Percentiles rank a stretch among this genome's conserved stretches.
Evolutionary conservation across 2,329 filamentous ascomycete species (phyloP).

Genomic region (Chrysoporthe austroafricana): DNA sequence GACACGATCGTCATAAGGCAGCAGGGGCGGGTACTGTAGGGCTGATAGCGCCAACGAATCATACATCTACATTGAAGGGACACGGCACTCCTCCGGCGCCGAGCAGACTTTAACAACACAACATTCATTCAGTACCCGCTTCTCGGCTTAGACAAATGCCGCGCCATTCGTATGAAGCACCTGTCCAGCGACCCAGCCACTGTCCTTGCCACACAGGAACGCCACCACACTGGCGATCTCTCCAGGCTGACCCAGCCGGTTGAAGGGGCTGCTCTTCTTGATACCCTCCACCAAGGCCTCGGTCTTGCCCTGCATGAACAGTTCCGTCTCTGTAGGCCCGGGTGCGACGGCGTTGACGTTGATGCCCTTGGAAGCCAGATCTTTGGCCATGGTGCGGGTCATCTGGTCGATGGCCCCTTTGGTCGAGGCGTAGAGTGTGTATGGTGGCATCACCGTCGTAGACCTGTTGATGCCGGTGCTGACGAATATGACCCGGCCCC

Average conservation of each 20-base stretch:
- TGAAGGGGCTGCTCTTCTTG: slow-evolving; percentile 46
- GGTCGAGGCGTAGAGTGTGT: slow-evolving; percentile 57
- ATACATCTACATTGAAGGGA: background rate
- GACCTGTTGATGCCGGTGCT: slow-evolving; percentile 46
- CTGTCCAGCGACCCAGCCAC: slow-evolving; percentile 52
- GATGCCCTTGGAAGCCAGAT: slow-evolving; percentile 56
- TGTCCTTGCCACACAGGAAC: slow-evolving; percentile 45
- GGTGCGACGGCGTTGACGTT: slow-evolving; percentile 47
- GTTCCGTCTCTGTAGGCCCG: slow-evolving; percentile 56
- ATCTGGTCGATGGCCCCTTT: slow-evolving; percentile 66
- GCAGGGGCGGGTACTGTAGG: slow-evolving; percentile 2
- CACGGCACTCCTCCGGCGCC: background rate
- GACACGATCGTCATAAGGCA: slow-evolving; percentile 9
- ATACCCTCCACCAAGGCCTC: slow-evolving; percentile 50
- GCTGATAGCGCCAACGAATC: background rate
- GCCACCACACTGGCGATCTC: slow-evolving; percentile 52
- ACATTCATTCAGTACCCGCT: background rate
- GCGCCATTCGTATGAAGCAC: slow-evolving; percentile 50
- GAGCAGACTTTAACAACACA: background rate
- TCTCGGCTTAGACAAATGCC: slow-evolving; percentile 14
- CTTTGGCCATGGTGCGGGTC: slow-evolving; percentile 57
- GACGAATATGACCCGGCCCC: slow-evolving; percentile 56
- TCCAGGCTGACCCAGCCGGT: slow-evolving; percentile 50
- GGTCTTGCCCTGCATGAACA: slow-evolving; percentile 56
- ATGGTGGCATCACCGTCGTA: slow-evolving; percentile 46